phyloP scores from a whole-genome alignment of 148 eudicot species.

The Euryodendron excelsum region DNA sequence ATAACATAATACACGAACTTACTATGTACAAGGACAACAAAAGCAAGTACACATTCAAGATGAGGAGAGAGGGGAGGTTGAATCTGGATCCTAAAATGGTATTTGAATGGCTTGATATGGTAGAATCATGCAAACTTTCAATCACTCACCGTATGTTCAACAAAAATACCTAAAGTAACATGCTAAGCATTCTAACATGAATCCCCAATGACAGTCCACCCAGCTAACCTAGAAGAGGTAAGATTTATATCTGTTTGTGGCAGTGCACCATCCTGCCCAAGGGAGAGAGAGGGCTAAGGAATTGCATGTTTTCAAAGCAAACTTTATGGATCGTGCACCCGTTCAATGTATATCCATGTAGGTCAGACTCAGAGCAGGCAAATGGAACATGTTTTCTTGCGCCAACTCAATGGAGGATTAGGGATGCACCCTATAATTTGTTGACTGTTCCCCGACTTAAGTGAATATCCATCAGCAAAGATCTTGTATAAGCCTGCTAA shows the following conservation, averaged over 20 bases:
- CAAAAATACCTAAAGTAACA: not conserved
- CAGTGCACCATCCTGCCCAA: not conserved
- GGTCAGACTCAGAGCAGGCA: no score
- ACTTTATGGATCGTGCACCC: not conserved
- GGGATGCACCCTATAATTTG: not conserved
- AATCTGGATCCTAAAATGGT: not conserved
- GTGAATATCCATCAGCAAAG: not conserved
- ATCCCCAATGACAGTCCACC: not conserved
- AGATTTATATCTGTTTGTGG: not conserved
- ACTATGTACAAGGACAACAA: not conserved
- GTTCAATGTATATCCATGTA: not conserved
- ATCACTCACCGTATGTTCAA: not conserved
- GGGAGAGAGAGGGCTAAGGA: not conserved
- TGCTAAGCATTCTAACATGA: not conserved
- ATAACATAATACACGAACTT: not conserved
- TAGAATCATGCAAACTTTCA: not conserved
- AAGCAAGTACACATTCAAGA: not conserved
- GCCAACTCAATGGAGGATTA: not conserved
- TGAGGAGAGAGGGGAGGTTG: not conserved
- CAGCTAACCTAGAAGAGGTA: not conserved
- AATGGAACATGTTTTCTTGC: no score
- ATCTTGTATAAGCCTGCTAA: not conserved
- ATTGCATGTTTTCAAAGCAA: not conserved
- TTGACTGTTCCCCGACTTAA: not conserved
- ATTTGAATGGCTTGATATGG: not conserved